These are phyloP conservation scores for Aspergillus candidus DNA, from an alignment of 2,329 filamentous ascomycete genomes.

Conservation along the genomic window DNA sequence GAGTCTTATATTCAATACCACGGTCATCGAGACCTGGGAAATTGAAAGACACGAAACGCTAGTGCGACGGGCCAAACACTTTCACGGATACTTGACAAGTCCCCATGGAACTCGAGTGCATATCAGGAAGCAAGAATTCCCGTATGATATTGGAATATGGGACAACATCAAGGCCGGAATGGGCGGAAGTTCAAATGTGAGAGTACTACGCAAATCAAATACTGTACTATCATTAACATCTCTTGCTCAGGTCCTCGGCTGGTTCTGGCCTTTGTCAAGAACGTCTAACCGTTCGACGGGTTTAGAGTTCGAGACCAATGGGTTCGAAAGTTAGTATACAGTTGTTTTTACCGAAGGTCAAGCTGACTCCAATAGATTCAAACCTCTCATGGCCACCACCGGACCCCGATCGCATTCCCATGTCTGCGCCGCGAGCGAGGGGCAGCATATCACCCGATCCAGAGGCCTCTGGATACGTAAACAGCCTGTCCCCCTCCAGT, in stretches of 20 bases:
- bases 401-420: slow-evolving; percentile 45
- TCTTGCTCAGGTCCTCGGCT: slow-evolving; percentile 41
- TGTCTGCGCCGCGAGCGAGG: slow-evolving; percentile 19
- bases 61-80: slow-evolving; percentile 40
- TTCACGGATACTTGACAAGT: slow-evolving; percentile 54
- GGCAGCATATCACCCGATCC: slow-evolving; percentile 19
- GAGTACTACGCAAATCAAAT: slow-evolving; percentile 6
- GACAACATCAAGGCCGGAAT: slow-evolving; percentile 55
- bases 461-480: slow-evolving; percentile 33
- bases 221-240: background rate
- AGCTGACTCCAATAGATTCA: slow-evolving; percentile 23
- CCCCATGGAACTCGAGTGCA: slow-evolving; percentile 51
- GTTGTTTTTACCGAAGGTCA: background rate
- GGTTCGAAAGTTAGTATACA: slow-evolving; percentile 48
- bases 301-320: slow-evolving; percentile 52
- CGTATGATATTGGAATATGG: slow-evolving; percentile 60
- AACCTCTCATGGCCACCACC: slow-evolving; percentile 43
- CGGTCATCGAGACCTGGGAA: slow-evolving; percentile 61
- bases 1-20: slow-evolving; percentile 53
- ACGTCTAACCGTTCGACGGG: slow-evolving; percentile 46
- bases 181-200: slow-evolving; percentile 47
- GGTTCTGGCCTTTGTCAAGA: slow-evolving; percentile 56
- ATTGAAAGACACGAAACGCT: slow-evolving; percentile 45
- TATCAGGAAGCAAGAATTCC: slow-evolving; percentile 57
- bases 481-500: slow-evolving; percentile 45